Evolutionary conservation across 1,284 basidiomycete genomes (phyloP).

Genomic region (Agroathelia rolfsii): DNA sequence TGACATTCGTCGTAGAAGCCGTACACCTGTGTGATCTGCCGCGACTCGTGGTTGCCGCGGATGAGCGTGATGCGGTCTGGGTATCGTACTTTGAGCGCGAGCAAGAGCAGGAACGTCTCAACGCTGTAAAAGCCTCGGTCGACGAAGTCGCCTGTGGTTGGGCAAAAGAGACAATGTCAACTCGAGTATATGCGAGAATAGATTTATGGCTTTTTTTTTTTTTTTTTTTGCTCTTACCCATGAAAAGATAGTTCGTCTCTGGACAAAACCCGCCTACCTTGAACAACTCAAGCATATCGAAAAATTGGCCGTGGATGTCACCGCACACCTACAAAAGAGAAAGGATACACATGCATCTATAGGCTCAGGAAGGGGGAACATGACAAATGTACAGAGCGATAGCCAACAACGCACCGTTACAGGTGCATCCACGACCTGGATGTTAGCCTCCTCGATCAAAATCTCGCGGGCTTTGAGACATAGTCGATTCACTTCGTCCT

Average conservation of each 20-base stretch:
- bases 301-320: slow-evolving; percentile 98
- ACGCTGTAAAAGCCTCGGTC: slow-evolving; percentile 97
- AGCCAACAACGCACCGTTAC: slow-evolving; percentile 65
- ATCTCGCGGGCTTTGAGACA: slow-evolving; percentile 96
- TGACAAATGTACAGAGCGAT: slow-evolving; percentile 7
- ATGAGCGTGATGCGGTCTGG: slow-evolving; percentile 97
- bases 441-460: slow-evolving; percentile 94
- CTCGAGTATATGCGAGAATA: not conserved
- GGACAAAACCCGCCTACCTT: slow-evolving; percentile 92
- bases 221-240: too few species aligned
- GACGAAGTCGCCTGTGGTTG: slow-evolving; percentile 76
- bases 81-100: slow-evolving; percentile 95
- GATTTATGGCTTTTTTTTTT: too few species aligned
- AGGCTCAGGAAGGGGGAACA: slow-evolving; percentile 8
- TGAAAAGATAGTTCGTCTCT: slow-evolving; percentile 96
- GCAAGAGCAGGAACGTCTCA: slow-evolving; percentile 90
- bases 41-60: slow-evolving; percentile 96
- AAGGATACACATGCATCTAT: not conserved
- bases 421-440: slow-evolving; percentile 92
- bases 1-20: slow-evolving; percentile 99
- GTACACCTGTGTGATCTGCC: slow-evolving; percentile 98
- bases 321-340: slow-evolving; percentile 74
- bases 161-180: slow-evolving; percentile 1
- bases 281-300: slow-evolving; percentile 95
- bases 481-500: slow-evolving; percentile 85